Evolutionary conservation across 2,329 filamentous ascomycete genomes (phyloP).

Genomic region (Alternaria burnsii): DNA sequence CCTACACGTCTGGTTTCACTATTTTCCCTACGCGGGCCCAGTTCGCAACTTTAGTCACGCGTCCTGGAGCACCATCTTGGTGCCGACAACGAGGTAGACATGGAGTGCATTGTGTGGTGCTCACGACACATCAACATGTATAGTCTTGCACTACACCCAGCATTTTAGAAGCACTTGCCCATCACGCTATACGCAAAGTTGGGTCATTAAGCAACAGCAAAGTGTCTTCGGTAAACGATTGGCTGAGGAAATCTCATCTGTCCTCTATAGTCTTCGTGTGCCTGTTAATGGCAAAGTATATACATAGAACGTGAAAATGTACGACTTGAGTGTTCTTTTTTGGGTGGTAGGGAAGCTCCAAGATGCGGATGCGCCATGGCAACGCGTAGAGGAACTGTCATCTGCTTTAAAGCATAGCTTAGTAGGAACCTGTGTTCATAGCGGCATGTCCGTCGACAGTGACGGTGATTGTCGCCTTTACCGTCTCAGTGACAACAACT

Average conservation of each 20-base stretch:
- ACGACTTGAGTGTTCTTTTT: background rate
- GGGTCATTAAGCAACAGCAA: background rate
- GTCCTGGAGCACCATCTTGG: background rate
- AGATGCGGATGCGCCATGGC: background rate
- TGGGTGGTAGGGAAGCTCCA: background rate
- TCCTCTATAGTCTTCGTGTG: slow-evolving; percentile 1
- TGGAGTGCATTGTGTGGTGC: background rate
- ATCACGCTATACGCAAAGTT: background rate
- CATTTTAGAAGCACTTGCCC: background rate
- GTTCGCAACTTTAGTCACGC: background rate
- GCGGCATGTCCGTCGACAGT: slow-evolving; percentile 24
- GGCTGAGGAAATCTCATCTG: background rate
- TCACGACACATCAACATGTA: background rate
- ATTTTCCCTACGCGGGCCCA: background rate
- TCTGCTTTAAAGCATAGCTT: background rate
- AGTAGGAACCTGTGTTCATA: slow-evolving; percentile 12
- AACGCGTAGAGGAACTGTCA: background rate
- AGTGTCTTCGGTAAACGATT: background rate
- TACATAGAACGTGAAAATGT: slow-evolving; percentile 12
- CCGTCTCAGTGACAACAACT: slow-evolving; percentile 27
- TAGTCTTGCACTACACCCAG: background rate
- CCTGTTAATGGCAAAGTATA: slow-evolving; percentile 4
- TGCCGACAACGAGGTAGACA: background rate
- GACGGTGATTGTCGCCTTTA: slow-evolving; percentile 38
- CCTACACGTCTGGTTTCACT: background rate